Evolutionary conservation across 208 protist species (phyloP), one percentile per base, ranked within the genome.

Genomic region (Leishmania braziliensis): DNA sequence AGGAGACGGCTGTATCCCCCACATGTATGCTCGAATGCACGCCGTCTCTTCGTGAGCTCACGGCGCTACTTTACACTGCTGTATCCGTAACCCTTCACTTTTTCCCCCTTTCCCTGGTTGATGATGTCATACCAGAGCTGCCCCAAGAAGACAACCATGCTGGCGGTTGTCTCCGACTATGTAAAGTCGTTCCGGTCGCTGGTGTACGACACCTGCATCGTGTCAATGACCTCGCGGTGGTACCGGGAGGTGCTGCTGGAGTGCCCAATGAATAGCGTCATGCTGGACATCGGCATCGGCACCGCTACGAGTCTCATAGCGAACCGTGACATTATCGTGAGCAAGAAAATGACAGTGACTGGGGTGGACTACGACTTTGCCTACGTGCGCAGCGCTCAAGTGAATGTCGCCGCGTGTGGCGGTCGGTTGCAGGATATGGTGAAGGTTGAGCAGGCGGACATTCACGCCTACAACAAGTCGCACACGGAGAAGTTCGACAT

Each of bases 281-380:
- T 97, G 83, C 83, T 96, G 39, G 94, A 96, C 69, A 87, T 96
- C 46, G 92, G 94, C 16, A 92, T 97, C 48, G 91, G 92, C 72
- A 95, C 91, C 8, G 91, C 86, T 20, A 89, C 85, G n/a, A 92
- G 92, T 81, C 91, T 97, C 51, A 82, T 97, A 48, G 81, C 81
- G 12, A 97, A 96, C 78, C 87, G 90, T 74, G 90, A 96, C 75
- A 86, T 97, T 63, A 75, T 97, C 51, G 65, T 88, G 50, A 95
- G 89, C 77, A 96, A 97, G 78, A 78, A 85, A 68, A 81, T 97
- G 53, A 77, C 77, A 0, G 87, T 97, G 43, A 90, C 83, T 2
- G 92, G 92, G 16, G 89, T 97, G 18, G 94, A 95, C 78, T 94
- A 92, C 81, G 88, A 95, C 77, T 43, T 81, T 50, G 89, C 84